These are phyloP conservation scores for Elaeis oleifera DNA, from an alignment of 202 grass and related monocot species.

Conservation along the genomic window DNA sequence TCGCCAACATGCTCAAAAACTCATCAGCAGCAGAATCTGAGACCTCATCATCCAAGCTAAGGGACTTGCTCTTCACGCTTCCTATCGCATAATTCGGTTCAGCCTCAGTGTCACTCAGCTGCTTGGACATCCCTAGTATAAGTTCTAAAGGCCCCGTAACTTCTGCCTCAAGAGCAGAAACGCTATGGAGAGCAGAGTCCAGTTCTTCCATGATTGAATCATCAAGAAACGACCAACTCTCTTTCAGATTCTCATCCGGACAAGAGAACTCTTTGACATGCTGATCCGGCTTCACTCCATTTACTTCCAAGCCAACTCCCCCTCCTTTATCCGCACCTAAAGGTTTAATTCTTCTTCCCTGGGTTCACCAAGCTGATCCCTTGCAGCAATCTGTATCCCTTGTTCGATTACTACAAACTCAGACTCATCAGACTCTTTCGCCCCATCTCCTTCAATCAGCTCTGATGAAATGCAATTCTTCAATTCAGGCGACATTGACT, in stretches of 20 bases:
- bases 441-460: constrained; percentile 31
- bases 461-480: constrained; percentile 62
- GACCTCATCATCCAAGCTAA: constrained; percentile 45
- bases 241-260: not conserved
- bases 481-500: constrained; percentile 28
- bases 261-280: not conserved
- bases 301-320: not conserved
- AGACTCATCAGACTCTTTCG: constrained; percentile 19
- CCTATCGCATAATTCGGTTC: constrained; percentile 27
- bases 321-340: constrained; percentile 17
- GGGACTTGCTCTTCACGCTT: constrained; percentile 46
- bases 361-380: constrained; percentile 19
- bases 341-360: constrained; percentile 8
- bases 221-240: not conserved
- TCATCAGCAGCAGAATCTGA: constrained; percentile 71
- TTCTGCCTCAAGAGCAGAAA: constrained; percentile 40
- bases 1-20: constrained; percentile 84
- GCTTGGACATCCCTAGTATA: constrained; percentile 35
- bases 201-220: constrained; percentile 41
- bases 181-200: constrained; percentile 41
- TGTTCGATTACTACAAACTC: constrained; percentile 71
- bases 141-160: constrained; percentile 38
- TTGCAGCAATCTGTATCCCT: constrained; percentile 40
- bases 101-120: constrained; percentile 36
- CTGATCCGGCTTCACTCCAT: constrained; percentile 9